Evolutionary conservation across 345 rosid genomes (phyloP).

Genomic region (Noccaea caerulescens): DNA sequence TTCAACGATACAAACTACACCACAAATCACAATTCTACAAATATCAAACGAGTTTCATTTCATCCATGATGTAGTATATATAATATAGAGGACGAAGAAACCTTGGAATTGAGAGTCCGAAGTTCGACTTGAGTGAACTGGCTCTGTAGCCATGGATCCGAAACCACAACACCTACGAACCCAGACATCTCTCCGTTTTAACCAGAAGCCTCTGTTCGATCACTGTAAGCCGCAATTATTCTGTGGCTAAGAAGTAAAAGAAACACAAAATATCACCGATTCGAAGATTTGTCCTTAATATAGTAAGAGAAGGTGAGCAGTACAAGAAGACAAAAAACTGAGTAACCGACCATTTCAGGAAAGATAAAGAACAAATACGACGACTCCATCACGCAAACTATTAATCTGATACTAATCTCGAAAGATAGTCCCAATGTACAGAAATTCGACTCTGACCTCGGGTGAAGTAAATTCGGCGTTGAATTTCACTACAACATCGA

Average conservation of each 20-base stretch:
- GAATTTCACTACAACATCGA: slow-evolving; percentile 17
- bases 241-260: slow-evolving; percentile 28
- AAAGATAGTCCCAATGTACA: slow-evolving; percentile 10
- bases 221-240: not conserved
- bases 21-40: not conserved
- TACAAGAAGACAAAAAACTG: slow-evolving; percentile 31
- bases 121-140: slow-evolving; percentile 92
- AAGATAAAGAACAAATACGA: slow-evolving; percentile 13
- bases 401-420: slow-evolving; percentile 8
- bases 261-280: slow-evolving; percentile 1
- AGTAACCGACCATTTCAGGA: slow-evolving; percentile 25
- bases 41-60: not conserved
- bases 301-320: slow-evolving; percentile 5
- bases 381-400: slow-evolving; percentile 29
- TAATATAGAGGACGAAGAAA: slow-evolving; percentile 15
- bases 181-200: slow-evolving; percentile 65
- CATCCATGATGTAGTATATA: not conserved
- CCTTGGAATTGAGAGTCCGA: slow-evolving; percentile 81
- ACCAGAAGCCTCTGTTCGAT: slow-evolving; percentile 18
- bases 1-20: slow-evolving; percentile 60
- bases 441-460: slow-evolving; percentile 27
- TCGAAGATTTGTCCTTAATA: slow-evolving; percentile 21
- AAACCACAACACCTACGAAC: slow-evolving; percentile 65
- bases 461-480: slow-evolving; percentile 2
- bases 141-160: slow-evolving; percentile 86